Evolutionary conservation across 441 rosid genomes (phyloP).

Genomic region (Caryocar brasiliense): DNA sequence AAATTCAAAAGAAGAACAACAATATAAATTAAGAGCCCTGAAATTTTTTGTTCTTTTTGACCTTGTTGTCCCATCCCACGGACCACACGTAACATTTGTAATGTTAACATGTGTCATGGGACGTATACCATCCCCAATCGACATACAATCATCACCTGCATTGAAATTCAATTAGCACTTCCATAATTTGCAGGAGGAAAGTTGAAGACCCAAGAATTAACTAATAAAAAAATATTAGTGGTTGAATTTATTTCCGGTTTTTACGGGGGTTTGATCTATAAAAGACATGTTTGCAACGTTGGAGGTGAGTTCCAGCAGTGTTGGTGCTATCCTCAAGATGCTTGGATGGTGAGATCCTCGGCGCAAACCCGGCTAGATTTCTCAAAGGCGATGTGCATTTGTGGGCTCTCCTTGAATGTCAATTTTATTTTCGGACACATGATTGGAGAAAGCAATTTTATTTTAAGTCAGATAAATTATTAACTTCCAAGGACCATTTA

Average conservation of each 20-base stretch:
- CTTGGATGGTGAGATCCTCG: slow-evolving; percentile 21
- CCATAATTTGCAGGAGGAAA: no score
- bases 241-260: slow-evolving; percentile 2
- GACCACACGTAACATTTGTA: slow-evolving; percentile 11
- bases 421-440: neutral
- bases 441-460: no score
- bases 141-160: slow-evolving; percentile 24
- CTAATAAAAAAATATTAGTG: neutral
- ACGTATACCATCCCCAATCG: slow-evolving; percentile 18
- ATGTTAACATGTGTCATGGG: slow-evolving; percentile 12
- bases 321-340: slow-evolving; percentile 22
- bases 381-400: slow-evolving; percentile 31
- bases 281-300: slow-evolving; percentile 3
- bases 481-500: neutral
- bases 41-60: neutral
- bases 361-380: slow-evolving; percentile 12
- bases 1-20: no score
- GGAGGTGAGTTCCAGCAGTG: slow-evolving; percentile 27
- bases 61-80: slow-evolving; percentile 42
- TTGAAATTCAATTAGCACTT: no score
- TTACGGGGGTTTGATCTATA: neutral
- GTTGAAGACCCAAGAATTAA: neutral
- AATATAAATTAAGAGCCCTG: no score
- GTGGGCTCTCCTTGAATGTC: slow-evolving; percentile 30
- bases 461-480: neutral